Evolutionary conservation across 148 eudicot species (phyloP).

Genomic region (Euryodendron excelsum): DNA sequence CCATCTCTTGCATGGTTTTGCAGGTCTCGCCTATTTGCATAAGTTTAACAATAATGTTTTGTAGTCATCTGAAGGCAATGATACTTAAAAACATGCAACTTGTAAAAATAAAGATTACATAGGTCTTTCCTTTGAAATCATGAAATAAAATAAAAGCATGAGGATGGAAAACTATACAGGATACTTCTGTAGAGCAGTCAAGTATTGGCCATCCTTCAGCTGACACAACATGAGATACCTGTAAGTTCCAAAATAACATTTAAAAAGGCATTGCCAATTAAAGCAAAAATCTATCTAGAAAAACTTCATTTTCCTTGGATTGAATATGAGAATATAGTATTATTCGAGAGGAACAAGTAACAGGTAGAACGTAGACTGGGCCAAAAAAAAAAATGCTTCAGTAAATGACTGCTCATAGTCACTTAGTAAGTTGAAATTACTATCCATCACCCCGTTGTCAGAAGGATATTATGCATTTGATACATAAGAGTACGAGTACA

Average conservation of each 20-base stretch:
- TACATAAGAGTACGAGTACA: not conserved
- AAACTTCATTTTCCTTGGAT: not conserved
- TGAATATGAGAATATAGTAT: not conserved
- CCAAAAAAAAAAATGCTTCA: not conserved
- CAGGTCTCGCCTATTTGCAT: not conserved
- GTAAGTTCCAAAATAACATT: conserved; percentile 20
- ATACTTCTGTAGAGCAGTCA: conserved; percentile 62
- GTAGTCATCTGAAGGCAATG: not conserved
- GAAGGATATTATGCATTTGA: not conserved
- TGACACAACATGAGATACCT: conserved; percentile 82
- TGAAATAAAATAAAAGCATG: not conserved
- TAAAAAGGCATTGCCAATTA: not conserved
- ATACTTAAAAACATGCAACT: not conserved
- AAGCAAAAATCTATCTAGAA: not conserved
- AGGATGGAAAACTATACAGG: conserved; percentile 48
- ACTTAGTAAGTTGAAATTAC: not conserved
- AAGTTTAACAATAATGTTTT: not conserved
- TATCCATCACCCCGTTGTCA: no score
- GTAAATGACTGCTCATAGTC: no score
- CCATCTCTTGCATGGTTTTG: not conserved
- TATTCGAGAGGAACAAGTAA: not conserved
- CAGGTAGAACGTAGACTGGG: not conserved
- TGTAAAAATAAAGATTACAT: not conserved
- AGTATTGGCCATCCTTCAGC: conserved; percentile 63
- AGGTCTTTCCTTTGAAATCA: not conserved